A percentile compares a stretch with the other conserved stretches of the same genome.
Conservation (phyloP, 1,284 basidiomycete species). For the Uromyces viciae-fabae region DNA sequence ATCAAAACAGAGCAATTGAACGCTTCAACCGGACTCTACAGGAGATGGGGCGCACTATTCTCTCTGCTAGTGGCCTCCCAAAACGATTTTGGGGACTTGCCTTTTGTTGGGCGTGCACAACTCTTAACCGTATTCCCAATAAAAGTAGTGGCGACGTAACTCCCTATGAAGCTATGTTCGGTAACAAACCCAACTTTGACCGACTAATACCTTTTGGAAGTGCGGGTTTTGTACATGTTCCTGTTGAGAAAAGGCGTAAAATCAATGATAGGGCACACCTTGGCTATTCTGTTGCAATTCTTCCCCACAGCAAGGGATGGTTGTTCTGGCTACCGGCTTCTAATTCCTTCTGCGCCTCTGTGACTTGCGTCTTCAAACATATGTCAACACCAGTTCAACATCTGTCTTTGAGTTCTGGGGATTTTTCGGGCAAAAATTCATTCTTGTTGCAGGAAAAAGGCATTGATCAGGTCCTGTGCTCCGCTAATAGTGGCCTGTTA, state of each 20-base stretch:
- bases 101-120: background rate
- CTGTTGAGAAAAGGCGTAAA: background rate
- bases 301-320: background rate
- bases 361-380: too few relatives aligned
- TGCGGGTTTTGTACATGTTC: background rate
- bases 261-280: background rate
- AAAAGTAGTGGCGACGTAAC: background rate
- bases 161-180: slow-evolving; percentile 7
- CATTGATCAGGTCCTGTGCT: too few relatives aligned
- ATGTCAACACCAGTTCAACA: too few relatives aligned
- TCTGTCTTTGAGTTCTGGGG: too few relatives aligned
- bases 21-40: background rate
- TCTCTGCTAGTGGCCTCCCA: background rate
- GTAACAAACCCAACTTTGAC: background rate
- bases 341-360: too few relatives aligned
- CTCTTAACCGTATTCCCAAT: background rate
- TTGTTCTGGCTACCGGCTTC: background rate
- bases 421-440: too few relatives aligned
- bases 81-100: background rate
- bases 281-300: background rate
- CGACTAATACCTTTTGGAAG: background rate
- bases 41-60: slow-evolving; percentile 1
- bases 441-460: too few relatives aligned
- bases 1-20: background rate
- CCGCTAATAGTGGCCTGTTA: too few relatives aligned